Evolutionary conservation across 176 grass and related monocot genomes (phyloP).

Genomic region (Eragrostis curvula): DNA sequence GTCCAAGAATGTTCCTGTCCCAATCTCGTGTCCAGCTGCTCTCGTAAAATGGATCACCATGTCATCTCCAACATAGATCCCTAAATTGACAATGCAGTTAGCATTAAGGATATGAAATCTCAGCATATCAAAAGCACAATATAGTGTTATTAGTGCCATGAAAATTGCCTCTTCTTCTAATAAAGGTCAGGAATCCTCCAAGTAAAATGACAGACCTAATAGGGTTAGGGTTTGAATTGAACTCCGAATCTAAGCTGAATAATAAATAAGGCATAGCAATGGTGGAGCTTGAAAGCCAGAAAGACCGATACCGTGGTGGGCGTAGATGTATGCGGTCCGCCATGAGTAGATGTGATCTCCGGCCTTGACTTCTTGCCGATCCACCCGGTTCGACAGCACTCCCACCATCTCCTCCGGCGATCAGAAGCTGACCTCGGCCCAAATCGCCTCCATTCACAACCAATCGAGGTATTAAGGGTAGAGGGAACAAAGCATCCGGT

Average conservation of each 20-base stretch:
- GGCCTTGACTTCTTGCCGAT: slow-evolving; percentile 46
- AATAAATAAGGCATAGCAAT: neutral
- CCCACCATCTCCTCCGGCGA: slow-evolving; percentile 21
- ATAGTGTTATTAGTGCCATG: too few relatives aligned
- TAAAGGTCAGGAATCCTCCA: too few relatives aligned
- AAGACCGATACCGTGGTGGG: slow-evolving; percentile 75
- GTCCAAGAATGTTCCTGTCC: slow-evolving; percentile 75
- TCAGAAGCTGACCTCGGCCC: too few relatives aligned
- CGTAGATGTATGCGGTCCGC: slow-evolving; percentile 69
- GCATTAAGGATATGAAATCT: too few relatives aligned
- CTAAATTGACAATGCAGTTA: slow-evolving; percentile 25
- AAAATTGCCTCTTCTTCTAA: too few relatives aligned
- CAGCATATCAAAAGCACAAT: too few relatives aligned
- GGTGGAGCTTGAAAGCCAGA: too few relatives aligned
- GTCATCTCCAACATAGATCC: slow-evolving; percentile 71
- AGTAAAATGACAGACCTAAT: too few relatives aligned
- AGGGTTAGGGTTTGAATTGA: neutral
- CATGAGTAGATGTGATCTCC: slow-evolving; percentile 95
- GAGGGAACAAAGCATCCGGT: too few relatives aligned
- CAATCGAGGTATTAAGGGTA: too few relatives aligned
- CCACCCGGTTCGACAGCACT: slow-evolving; percentile 75
- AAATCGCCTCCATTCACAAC: too few relatives aligned
- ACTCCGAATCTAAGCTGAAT: neutral
- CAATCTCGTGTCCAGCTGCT: slow-evolving; percentile 75
- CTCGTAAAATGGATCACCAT: slow-evolving; percentile 90